Conservation (phyloP, 139 green algal genomes). For the Chlamydomonas incerta region DNA sequence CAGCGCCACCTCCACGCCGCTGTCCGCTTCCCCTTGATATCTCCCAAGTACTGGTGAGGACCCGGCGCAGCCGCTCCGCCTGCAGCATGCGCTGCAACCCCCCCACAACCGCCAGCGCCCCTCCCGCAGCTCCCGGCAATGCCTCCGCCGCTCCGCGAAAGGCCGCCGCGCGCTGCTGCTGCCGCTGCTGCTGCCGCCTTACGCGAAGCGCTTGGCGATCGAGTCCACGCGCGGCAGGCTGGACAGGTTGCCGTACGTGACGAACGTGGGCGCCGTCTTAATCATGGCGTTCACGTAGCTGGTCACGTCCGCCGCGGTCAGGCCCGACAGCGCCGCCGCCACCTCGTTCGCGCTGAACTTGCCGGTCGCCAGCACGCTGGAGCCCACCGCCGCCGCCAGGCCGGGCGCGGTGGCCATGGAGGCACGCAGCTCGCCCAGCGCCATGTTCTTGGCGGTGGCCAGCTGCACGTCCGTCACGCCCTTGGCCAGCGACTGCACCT, state of each 20-base stretch:
- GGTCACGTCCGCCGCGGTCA: constrained; percentile 40
- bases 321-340: constrained; percentile 29
- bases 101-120: too few relatives aligned
- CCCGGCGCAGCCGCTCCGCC: too few relatives aligned
- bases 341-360: constrained; percentile 41
- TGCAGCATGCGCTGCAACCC: too few relatives aligned
- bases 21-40: too few relatives aligned
- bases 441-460: constrained; percentile 51
- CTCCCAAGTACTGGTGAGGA: too few relatives aligned
- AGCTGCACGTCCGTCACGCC: constrained; percentile 49
- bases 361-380: constrained; percentile 50
- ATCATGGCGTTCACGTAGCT: constrained; percentile 30
- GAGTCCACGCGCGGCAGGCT: constrained; percentile 39
- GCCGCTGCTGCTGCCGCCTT: background rate
- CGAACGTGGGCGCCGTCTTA: constrained; percentile 47
- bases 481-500: constrained; percentile 49
- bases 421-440: constrained; percentile 36
- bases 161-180: too few relatives aligned
- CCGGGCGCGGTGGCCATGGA: constrained; percentile 8
- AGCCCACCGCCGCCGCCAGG: constrained; percentile 21
- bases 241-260: constrained; percentile 50
- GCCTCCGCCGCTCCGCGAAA: too few relatives aligned
- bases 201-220: constrained; percentile 42
- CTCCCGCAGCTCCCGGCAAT: too few relatives aligned
- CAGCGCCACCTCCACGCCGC: too few relatives aligned